Conservation (phyloP, 2,329 filamentous ascomycete genomes). For the Sclerotinia minor region DNA sequence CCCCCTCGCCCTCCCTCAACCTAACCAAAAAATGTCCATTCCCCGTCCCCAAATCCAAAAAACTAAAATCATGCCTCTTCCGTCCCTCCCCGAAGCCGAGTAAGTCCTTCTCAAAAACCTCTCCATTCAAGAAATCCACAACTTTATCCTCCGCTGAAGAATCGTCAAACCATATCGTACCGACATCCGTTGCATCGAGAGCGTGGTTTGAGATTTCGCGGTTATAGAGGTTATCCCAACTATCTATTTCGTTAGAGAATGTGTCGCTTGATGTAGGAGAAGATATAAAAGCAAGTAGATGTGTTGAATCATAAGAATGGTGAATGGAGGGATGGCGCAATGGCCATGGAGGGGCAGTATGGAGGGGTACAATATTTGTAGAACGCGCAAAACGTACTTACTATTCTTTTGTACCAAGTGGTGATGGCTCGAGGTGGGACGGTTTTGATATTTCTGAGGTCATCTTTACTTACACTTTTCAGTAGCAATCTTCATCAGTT, state of each 20-base stretch:
- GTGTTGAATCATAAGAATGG: not conserved
- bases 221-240: slow-evolving; percentile 75
- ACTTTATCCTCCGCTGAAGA: slow-evolving; percentile 83
- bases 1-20: slow-evolving; percentile 55
- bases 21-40: slow-evolving; percentile 90
- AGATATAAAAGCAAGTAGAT: not conserved
- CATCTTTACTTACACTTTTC: slow-evolving; percentile 27
- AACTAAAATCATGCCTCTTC: slow-evolving; percentile 47
- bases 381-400: slow-evolving; percentile 42
- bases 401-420: slow-evolving; percentile 88
- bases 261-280: slow-evolving; percentile 3
- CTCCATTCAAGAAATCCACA: slow-evolving; percentile 54
- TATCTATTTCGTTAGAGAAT: slow-evolving; percentile 42
- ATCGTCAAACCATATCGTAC: slow-evolving; percentile 96
- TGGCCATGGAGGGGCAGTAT: slow-evolving; percentile 11
- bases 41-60: slow-evolving; percentile 89
- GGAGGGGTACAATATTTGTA: slow-evolving; percentile 31
- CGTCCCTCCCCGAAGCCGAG: slow-evolving; percentile 28
- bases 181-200: slow-evolving; percentile 72
- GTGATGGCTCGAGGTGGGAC: slow-evolving; percentile 70
- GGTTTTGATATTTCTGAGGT: slow-evolving; percentile 47
- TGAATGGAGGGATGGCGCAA: not conserved
- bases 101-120: slow-evolving; percentile 29
- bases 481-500: not conserved
- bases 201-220: slow-evolving; percentile 71